Base-by-base conservation (phyloP, 2,329 filamentous ascomycete genomes). In the Zasmidium cellare region DNA sequence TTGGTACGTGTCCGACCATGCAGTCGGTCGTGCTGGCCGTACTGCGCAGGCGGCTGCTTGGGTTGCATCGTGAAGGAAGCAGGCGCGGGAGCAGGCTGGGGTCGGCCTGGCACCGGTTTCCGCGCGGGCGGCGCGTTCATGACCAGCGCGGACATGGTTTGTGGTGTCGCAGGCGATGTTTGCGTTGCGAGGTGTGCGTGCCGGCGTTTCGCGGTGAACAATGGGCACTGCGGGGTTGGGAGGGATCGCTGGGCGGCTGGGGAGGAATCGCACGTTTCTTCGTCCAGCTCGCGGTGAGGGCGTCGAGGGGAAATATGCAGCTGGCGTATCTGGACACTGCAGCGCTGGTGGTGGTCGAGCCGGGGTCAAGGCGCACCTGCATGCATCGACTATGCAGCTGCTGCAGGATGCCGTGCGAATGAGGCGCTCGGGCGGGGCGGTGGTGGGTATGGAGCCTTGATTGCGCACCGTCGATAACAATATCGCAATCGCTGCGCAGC, bases 1-100 rank as follows among this genome's bases (percentile, higher is more conserved):
- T 63, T 63, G 19, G 65, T 81, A 57, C 87, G 87, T 28, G 67
- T 62, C 22, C 66, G 65, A 24, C 59, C 62, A 55, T 69, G 86
- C 80, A 46, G 82, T 28, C 53, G 50, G 18, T 60, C 56, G 5
- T 28, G 25, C 52, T 59, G 58, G 25, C 45, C 20, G 24, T 52
- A 31, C n/a, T 53, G 55, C 16, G 55, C 48, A 11, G 55, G 61
- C 35, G 57, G 51, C 44, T 54, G 63, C 46, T 59, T 60, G 56
- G 51, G 35, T 52, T 55, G 56, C 44, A 51, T 31, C 11, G 46
- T 56, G 46, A 56, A 56, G 18, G 46, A 50, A 45, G 41, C 20
- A 28, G 25, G 25, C 7, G 46, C 46, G 25, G 49, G 49, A 14
- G 47, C 18, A 22, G n/a, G 25, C 18, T 28, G 28, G 24, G 46